phyloP scores from a whole-genome alignment of 768 basidiomycete species.

The Lactifluus echinatus region DNA sequence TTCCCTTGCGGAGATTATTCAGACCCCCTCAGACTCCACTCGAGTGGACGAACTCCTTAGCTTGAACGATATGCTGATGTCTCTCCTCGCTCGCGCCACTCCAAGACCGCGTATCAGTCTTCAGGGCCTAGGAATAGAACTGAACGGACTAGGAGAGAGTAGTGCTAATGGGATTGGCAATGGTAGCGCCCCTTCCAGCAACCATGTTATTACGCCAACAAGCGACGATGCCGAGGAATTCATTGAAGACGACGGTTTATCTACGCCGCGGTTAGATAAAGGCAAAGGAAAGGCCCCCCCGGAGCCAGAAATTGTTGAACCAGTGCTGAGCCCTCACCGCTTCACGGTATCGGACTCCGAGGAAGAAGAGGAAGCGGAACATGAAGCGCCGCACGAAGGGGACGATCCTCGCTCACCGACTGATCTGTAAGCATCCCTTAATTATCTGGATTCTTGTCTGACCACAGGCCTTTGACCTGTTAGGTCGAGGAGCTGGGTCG shows the following conservation, averaged over 20 bases:
- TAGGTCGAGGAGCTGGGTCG: conserved; percentile 75
- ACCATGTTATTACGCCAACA: not conserved
- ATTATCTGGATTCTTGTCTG: not conserved
- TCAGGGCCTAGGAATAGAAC: conserved; percentile 17
- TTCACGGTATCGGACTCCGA: conserved; percentile 24
- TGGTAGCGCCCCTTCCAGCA: not conserved
- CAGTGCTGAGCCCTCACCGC: conserved; percentile 51
- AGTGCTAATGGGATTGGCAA: not conserved
- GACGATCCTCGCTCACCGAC: conserved; percentile 18
- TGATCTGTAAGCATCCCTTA: conserved; percentile 11
- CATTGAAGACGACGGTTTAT: conserved; percentile 30
- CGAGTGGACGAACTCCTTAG: conserved; percentile 59
- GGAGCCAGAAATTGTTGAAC: conserved; percentile 58
- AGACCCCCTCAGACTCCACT: conserved; percentile 46
- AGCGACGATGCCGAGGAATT: conserved; percentile 7
- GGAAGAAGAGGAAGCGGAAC: conserved; percentile 44
- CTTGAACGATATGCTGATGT: conserved; percentile 64
- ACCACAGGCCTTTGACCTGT: not conserved
- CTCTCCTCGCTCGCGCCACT: conserved; percentile 37
- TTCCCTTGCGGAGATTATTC: conserved; percentile 45
- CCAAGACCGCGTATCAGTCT: conserved; percentile 9
- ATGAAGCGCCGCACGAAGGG: conserved; percentile 32
- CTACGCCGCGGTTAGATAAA: conserved; percentile 65
- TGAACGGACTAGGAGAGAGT: conserved; percentile 2
- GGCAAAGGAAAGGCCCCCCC: conserved; percentile 69